These are phyloP conservation scores for Fusarium pseudoanthophilum DNA, from an alignment of 2,329 filamentous ascomycete genomes.

Conservation along the genomic window DNA sequence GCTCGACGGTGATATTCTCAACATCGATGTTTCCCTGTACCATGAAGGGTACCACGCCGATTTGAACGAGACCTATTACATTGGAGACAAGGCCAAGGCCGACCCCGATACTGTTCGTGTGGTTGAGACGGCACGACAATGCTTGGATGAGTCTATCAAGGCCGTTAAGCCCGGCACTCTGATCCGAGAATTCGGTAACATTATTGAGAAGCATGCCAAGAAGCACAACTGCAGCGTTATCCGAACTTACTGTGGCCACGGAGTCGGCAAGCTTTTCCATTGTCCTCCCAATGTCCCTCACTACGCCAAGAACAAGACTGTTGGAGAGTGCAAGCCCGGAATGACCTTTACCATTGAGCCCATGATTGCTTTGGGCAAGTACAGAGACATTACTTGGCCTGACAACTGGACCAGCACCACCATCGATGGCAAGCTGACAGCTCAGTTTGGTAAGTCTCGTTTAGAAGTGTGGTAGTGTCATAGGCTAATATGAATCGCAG, in stretches of 20 bases:
- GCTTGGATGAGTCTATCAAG: slow-evolving; percentile 89
- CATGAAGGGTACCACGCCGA: slow-evolving; percentile 96
- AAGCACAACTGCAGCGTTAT: slow-evolving; percentile 86
- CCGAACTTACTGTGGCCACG: slow-evolving; percentile 95
- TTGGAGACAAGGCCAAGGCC: slow-evolving; percentile 85
- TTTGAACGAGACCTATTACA: slow-evolving; percentile 98
- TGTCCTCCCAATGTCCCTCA: slow-evolving; percentile 94
- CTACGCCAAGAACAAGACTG: slow-evolving; percentile 98
- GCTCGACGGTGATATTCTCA: slow-evolving; percentile 93
- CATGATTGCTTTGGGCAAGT: slow-evolving; percentile 94
- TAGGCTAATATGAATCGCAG: slow-evolving; percentile 53
- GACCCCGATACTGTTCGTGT: slow-evolving; percentile 90
- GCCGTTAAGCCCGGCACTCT: slow-evolving; percentile 92
- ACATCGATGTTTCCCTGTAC: slow-evolving; percentile 95
- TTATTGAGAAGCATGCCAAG: slow-evolving; percentile 96
- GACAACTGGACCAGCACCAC: slow-evolving; percentile 99
- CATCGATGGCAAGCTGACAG: slow-evolving; percentile 86
- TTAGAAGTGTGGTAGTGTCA: no score
- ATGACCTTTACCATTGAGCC: slow-evolving; percentile 99
- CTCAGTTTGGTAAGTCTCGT: slow-evolving; percentile 81
- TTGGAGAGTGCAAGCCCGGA: slow-evolving; percentile 91
- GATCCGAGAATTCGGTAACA: slow-evolving; percentile 92
- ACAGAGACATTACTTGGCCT: slow-evolving; percentile 95
- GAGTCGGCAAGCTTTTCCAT: slow-evolving; percentile 94
- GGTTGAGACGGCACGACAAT: slow-evolving; percentile 89